A percentile compares a stretch with the other conserved stretches of the same genome.
phyloP scores from a whole-genome alignment of 2,329 filamentous ascomycete genomes.

The Neonectria magnoliae region DNA sequence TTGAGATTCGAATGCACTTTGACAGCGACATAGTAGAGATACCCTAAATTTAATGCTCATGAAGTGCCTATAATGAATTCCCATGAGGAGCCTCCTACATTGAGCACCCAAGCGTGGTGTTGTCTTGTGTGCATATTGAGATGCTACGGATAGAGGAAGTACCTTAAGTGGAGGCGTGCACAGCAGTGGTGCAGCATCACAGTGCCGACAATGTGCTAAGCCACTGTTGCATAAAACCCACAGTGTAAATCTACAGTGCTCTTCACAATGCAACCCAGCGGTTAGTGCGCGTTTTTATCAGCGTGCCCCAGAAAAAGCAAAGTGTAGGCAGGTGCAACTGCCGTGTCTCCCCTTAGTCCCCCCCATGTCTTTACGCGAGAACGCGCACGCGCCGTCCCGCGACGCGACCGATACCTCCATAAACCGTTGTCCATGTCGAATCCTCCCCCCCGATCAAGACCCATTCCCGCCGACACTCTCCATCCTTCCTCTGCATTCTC shows the following conservation, averaged over 20 bases:
- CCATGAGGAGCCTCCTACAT: not conserved
- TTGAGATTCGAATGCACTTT: not conserved
- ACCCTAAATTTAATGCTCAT: not conserved
- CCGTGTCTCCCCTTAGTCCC: slow-evolving; percentile 27
- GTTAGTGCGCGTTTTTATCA: not conserved
- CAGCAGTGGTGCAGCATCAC: not conserved
- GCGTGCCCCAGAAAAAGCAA: not conserved
- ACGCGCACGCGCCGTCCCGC: slow-evolving; percentile 33
- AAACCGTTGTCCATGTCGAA: slow-evolving; percentile 10
- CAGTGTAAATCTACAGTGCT: not conserved
- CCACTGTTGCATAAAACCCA: not conserved
- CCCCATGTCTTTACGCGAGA: slow-evolving; percentile 39
- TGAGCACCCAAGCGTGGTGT: not conserved
- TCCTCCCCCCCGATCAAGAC: slow-evolving; percentile 10
- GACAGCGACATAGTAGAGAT: not conserved
- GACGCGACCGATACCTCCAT: slow-evolving; percentile 32
- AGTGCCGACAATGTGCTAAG: not conserved
- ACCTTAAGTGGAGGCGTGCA: not conserved
- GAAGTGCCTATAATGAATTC: not conserved
- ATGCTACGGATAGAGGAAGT: not conserved
- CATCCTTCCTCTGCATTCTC: slow-evolving; percentile 4
- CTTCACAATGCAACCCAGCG: not conserved
- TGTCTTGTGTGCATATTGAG: not conserved
- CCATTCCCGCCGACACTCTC: slow-evolving; percentile 8
- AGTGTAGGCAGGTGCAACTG: slow-evolving; percentile 8